These are phyloP conservation scores for Metrosideros polymorpha DNA, from an alignment of 441 rosid genomes.

Conservation along the genomic window DNA sequence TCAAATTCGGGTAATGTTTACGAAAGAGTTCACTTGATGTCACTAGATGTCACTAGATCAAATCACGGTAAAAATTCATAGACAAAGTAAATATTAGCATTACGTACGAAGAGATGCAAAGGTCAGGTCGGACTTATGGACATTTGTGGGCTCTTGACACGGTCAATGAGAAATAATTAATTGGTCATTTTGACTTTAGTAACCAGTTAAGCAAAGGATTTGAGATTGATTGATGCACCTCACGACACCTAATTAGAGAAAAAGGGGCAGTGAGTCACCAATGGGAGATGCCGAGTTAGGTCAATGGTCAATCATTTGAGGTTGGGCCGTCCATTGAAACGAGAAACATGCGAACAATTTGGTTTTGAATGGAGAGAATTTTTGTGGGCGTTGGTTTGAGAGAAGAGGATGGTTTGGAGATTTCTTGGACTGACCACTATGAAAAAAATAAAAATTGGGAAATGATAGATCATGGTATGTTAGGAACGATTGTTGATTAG, in stretches of 20 bases:
- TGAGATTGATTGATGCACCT: neutral
- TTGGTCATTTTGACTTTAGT: neutral
- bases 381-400: neutral
- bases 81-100: neutral
- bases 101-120: neutral
- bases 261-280: neutral
- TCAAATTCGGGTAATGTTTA: neutral
- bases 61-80: neutral
- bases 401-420: neutral
- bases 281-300: neutral
- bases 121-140: no score
- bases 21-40: neutral
- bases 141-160: neutral
- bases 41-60: rapidly evolving
- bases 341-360: neutral
- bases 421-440: neutral
- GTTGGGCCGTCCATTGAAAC: neutral
- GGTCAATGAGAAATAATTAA: neutral
- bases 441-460: neutral
- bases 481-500: neutral
- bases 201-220: neutral
- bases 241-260: neutral
- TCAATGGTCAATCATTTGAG: neutral
- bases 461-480: neutral
- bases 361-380: neutral